phyloP scores from a whole-genome alignment of 345 rosid genomes.

The Eucalyptus brandiana region DNA sequence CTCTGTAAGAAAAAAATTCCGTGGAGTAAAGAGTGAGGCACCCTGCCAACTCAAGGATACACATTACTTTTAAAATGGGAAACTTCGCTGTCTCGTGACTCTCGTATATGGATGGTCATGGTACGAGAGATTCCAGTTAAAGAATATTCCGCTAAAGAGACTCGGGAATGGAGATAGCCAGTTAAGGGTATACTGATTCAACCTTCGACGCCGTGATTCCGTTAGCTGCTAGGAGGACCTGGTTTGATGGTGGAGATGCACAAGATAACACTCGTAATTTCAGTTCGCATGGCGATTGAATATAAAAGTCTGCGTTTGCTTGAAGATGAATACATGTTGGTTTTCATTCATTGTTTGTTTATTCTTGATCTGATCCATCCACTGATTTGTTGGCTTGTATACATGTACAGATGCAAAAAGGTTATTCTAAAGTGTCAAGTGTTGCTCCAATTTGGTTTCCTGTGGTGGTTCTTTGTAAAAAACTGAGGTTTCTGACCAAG shows the following conservation, averaged over 20 bases:
- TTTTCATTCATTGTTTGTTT: background rate
- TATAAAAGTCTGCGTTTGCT: background rate
- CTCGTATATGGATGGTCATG: background rate
- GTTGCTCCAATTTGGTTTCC: background rate
- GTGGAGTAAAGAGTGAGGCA: background rate
- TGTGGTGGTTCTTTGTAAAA: background rate
- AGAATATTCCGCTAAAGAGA: background rate
- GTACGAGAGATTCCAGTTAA: background rate
- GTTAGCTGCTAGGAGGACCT: background rate
- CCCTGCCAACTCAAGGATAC: background rate
- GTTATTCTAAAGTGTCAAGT: background rate
- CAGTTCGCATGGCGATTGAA: background rate
- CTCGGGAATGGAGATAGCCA: background rate
- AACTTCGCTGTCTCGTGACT: background rate
- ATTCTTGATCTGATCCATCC: background rate
- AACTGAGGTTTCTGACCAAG: background rate
- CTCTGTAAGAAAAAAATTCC: slow-evolving; percentile 26
- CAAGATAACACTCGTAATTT: background rate
- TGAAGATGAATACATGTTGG: background rate
- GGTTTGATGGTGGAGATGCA: background rate
- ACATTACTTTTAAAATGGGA: background rate
- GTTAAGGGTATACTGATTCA: background rate
- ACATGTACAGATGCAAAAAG: slow-evolving; percentile 16
- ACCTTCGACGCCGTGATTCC: background rate
- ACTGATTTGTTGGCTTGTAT: slow-evolving; percentile 1